Percentiles rank a stretch among this genome's conserved stretches.
Conservation (phyloP, 495 filamentous ascomycete genomes). For the Physcia stellaris region DNA sequence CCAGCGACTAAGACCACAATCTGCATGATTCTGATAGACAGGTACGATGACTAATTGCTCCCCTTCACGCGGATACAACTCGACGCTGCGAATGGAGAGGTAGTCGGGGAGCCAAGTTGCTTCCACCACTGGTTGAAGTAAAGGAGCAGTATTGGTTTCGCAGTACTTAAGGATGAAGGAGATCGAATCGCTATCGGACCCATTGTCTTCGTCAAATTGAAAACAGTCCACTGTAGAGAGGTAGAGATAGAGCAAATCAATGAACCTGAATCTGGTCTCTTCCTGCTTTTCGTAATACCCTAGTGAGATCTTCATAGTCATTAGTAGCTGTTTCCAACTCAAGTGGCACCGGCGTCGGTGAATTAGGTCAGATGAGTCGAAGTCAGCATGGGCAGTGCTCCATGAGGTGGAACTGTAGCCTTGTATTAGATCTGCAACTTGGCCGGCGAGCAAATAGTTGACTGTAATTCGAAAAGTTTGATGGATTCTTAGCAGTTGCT, state of each 20-base stretch:
- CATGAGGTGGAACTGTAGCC: neutral
- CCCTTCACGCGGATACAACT: conserved; percentile 6
- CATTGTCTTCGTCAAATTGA: neutral
- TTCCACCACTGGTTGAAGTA: conserved; percentile 3
- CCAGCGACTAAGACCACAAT: conserved; percentile 1
- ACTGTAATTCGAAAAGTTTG: conserved; percentile 6
- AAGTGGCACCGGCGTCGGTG: neutral
- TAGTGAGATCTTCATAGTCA: neutral
- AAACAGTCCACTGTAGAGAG: conserved; percentile 8
- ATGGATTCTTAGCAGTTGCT: conserved; percentile 11
- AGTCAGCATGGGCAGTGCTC: neutral
- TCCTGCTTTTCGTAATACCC: neutral
- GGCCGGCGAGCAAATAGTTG: conserved; percentile 8
- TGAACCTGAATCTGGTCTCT: too few relatives aligned
- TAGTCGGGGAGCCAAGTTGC: conserved; percentile 9
- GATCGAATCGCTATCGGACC: neutral
- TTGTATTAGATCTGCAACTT: conserved; percentile 7
- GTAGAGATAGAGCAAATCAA: conserved; percentile 7
- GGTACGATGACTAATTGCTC: conserved; percentile 9
- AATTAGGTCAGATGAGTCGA: neutral
- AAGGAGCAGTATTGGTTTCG: neutral
- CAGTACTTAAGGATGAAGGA: conserved; percentile 5
- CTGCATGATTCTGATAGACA: conserved; percentile 6
- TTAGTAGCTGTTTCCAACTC: neutral
- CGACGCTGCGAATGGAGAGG: conserved; percentile 4